These are phyloP conservation scores for Miscanthus sacchariflorus DNA, from an alignment of 202 grass and related monocot genomes.

Conservation along the genomic window DNA sequence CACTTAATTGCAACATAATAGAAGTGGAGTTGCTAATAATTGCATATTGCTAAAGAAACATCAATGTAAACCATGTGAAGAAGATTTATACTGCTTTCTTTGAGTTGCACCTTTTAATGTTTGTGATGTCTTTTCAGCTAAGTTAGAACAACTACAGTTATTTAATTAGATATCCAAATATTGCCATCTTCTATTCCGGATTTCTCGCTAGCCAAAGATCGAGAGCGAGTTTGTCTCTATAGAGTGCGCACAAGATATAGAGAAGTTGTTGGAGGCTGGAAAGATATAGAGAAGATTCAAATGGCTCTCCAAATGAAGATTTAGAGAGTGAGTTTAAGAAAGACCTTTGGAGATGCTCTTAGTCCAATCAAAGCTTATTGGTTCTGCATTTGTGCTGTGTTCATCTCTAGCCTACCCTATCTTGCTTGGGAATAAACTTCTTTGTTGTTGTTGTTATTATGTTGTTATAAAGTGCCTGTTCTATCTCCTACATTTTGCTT, in stretches of 20 bases:
- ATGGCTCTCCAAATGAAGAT: not conserved
- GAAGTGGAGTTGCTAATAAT: not conserved
- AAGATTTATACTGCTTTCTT: not conserved
- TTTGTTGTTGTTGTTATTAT: slow-evolving; percentile 2
- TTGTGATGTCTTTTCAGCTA: not conserved
- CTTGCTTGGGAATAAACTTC: not conserved
- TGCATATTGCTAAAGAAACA: not conserved
- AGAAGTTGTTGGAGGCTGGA: not conserved
- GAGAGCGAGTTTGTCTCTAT: not conserved
- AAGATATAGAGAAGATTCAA: not conserved
- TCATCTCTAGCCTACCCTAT: slow-evolving; percentile 2
- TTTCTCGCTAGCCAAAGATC: too few species aligned
- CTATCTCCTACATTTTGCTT: slow-evolving; percentile 25
- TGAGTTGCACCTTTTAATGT: not conserved
- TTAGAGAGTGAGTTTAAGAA: not conserved
- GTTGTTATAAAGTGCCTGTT: not conserved
- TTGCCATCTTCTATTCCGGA: not conserved
- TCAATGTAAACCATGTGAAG: not conserved
- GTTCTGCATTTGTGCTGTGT: not conserved
- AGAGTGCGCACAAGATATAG: not conserved
- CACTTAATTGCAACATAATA: not conserved
- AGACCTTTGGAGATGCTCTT: not conserved
- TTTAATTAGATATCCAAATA: not conserved
- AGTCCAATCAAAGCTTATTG: not conserved
- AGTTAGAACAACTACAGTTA: not conserved